phyloP scores from a whole-genome alignment of 1,284 basidiomycete species.

The Apiotrichum domesticum region DNA sequence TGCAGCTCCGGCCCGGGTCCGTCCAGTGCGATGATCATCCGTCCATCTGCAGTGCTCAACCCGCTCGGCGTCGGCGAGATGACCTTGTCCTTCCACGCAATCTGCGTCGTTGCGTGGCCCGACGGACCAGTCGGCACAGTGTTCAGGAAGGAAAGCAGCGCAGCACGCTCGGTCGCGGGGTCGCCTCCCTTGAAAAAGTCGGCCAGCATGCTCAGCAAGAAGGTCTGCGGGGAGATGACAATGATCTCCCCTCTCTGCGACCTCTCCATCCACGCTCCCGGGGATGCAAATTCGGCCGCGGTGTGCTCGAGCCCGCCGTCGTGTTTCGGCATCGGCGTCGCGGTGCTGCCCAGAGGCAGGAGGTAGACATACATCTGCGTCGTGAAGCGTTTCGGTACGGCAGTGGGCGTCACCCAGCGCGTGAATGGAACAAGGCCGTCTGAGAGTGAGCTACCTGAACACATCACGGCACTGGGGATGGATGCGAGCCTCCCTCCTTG shows the following conservation, averaged over 20 bases:
- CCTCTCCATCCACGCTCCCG: conserved; percentile 1
- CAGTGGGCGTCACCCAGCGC: conserved; percentile 4
- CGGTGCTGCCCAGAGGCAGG: conserved; percentile 3
- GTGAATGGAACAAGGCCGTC: conserved; percentile 6
- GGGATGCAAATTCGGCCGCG: conserved; percentile 4
- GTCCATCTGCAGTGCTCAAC: conserved; percentile 1
- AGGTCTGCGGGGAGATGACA: conserved; percentile 15
- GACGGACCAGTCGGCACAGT: conserved; percentile 7
- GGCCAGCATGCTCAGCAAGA: conserved; percentile 10
- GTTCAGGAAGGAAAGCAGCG: conserved; percentile 5
- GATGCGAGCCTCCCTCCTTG: no score
- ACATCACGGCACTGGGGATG: not conserved
- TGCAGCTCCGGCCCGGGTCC: conserved; percentile 10
- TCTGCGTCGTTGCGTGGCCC: conserved; percentile 5
- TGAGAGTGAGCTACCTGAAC: not conserved
- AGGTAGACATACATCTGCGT: conserved; percentile 8
- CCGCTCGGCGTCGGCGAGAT: conserved; percentile 3
- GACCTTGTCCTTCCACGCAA: conserved; percentile 14
- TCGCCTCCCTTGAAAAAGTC: conserved; percentile 8
- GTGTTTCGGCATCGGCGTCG: conserved; percentile 1
- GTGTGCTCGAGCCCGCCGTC: conserved; percentile 20
- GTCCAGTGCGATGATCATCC: conserved; percentile 5
- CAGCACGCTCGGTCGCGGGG: conserved; percentile 5
- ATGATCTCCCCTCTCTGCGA: conserved; percentile 9
- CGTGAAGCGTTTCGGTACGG: conserved; percentile 3